Base-by-base conservation (phyloP, 495 filamentous ascomycete genomes). In the Cercophora sp. region DNA sequence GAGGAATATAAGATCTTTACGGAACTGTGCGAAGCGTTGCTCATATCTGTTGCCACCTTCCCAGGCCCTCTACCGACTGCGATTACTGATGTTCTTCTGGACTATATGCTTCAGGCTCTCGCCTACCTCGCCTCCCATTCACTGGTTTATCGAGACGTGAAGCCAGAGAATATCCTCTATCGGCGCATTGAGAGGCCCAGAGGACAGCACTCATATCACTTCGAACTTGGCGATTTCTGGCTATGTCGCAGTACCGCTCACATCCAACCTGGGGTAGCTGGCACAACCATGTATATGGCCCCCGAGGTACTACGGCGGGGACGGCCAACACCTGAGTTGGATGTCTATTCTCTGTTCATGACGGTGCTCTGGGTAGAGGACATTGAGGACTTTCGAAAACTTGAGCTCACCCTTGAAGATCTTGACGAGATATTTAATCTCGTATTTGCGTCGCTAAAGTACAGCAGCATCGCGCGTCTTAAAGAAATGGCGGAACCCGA, bases 91-190 rank as follows among this genome's bases (percentile, higher is more conserved):
- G 0, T 6, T 3, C 36, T 34, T 29, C 16, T 56, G 18, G 22
- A 32, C 29, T 47, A 56, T 6, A 45, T 51, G 46, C 53, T 56
- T 15, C 46, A 45, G 4, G 53, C 46, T 16, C 53, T 56, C 29
- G 46, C 20, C 31, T 51, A 45, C 47, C 53, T 56, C 46, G 1
- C 22, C 31, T 1, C 0, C 2, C 53, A 16, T 11, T 34, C 35
- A 10, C 11, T 31, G 13, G 39, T 56, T 16, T 47, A 56, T 36
- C 47, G 53, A 22, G 53, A 56, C 31, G 11, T 56, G 6, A 56
- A 56, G 23, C 53, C 53, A 3, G 39, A 56, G 3, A 56, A 56
- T 40, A 56, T 56, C 37, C 39, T 56, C 6, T 56, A 51, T 40
- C 36, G 36, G 15, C 36, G 2, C 37, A 32, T 32, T 32, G 29